phyloP scores from a whole-genome alignment of 2,329 filamentous ascomycete species.

The Ophiosphaerella korrae region DNA sequence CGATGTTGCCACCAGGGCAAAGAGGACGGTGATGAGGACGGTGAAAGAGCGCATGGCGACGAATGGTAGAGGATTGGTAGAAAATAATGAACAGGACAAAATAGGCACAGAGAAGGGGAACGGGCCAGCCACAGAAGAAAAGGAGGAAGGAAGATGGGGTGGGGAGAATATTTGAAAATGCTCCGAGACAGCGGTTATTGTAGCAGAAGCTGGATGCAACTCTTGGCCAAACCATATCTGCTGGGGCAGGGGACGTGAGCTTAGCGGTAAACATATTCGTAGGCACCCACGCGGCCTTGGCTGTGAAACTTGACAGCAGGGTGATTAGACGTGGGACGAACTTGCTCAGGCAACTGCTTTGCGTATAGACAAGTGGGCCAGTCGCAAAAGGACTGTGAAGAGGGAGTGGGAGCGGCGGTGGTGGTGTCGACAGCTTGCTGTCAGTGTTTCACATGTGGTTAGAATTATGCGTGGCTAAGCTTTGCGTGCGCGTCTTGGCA shows the following conservation, averaged over 20 bases:
- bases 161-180: neutral
- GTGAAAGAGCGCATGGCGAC: constrained; percentile 23
- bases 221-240: too few relatives aligned
- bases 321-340: neutral
- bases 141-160: neutral
- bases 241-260: neutral
- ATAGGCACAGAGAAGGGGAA: constrained; percentile 5
- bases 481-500: constrained; percentile 22
- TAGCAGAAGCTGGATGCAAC: too few relatives aligned
- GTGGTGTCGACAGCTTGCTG: constrained; percentile 13
- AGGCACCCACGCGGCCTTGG: constrained; percentile 20
- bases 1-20: constrained; percentile 24
- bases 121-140: constrained; percentile 18
- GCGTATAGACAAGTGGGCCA: too few relatives aligned
- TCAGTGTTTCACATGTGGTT: constrained; percentile 29
- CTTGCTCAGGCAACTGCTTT: neutral
- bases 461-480: constrained; percentile 20
- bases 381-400: too few relatives aligned
- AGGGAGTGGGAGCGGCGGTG: neutral
- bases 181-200: too few relatives aligned
- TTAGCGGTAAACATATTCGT: constrained; percentile 6
- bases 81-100: neutral
- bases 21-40: constrained; percentile 21
- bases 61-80: neutral
- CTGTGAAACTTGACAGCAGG: constrained; percentile 28